Evolutionary conservation across 179 eudicot genomes (phyloP), one percentile per base, ranked within the genome.

Genomic region (Dionaea muscipula): DNA sequence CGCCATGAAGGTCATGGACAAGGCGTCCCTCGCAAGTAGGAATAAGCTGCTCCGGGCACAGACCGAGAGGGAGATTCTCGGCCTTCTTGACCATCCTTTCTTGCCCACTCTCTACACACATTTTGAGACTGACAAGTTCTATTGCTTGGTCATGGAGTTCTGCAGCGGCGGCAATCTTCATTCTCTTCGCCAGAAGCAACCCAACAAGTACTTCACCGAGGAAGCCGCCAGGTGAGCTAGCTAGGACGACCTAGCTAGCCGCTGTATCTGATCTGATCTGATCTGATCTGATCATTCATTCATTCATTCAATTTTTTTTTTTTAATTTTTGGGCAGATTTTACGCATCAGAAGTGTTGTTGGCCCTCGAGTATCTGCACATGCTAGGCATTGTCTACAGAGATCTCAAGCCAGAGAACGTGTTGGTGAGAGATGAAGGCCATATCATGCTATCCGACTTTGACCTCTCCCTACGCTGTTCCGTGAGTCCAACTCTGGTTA

Each of bases 1-100:
- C 55, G 90, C 90, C n/a, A 82, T 82, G 76, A 80, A 82, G 68
- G 82, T 83, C 17, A 83, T 83, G 91, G 91, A 83, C 59, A 83
- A 78, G 59, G 78, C 80, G 0, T 80, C 91, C 10, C 76, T 83
- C 28, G 84, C 77, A 6, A 83, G 83, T 62, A 55, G 91, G 53
- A 83, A 83, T 59, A 83, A 83, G 75, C 67, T 83, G 16, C 76
- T 83, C 26, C 63, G 91, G 31, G 83, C 91, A 11, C 78, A 83
- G 39, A 83, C 91, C 2, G 91, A 83, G 62, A 71, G 78, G 57
- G 91, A 83, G 72, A 83, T 83, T 65, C 83, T 83, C 27, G 78
- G 86, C 26, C 72, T 80, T 60, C 83, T 83, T 50, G 91, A 83
- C 63, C 91, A 83, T 59, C 91, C 89, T 7, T 82, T 82, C 60